Evolutionary conservation across 768 basidiomycete species (phyloP), one percentile per base, ranked within the genome.

Genomic region (Hypholoma sublateritium): DNA sequence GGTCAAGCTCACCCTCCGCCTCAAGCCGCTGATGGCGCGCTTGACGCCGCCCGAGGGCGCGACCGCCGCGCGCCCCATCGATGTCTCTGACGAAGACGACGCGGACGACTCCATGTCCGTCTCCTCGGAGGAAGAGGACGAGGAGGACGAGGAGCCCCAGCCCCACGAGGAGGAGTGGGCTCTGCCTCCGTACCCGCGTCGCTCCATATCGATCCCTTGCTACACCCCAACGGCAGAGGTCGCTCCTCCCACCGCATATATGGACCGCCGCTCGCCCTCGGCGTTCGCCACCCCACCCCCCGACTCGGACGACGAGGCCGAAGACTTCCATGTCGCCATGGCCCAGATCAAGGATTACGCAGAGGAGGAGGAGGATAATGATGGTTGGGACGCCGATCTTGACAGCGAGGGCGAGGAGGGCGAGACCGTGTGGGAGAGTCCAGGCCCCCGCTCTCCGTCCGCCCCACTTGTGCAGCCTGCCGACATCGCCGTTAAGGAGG

Each of bases 271-370:
- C 37, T 86, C 86, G 1, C 81, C 85, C 6, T 86, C 87, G 7
- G 72, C 84, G 2, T 76, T 77, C 44, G 82, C 83, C 12, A 88
- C 89, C 0, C 87, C 84, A 1, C 89, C 89, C 12, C 89, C 89
- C 3, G 87, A 90, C 62, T 88, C 85, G 3, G 84, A 85, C 56
- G 83, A 82, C 58, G 86, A 86, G 53, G 76, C 80, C 34, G 82
- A 84, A 56, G 79, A 81, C 55, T 75, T 69, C 55, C 74, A 77
- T 53, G 67, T 76, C 41, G 70, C 75, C 9, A 77, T 78, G 80
- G 77, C 77, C 1, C 69, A 76, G 57, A 61, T 67, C 28, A 70
- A 74, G 36, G 68, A 70, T 48, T 71, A 74, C 39, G 59, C 70
- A 12, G 69, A 72, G 1, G 72, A 72, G 1, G 72, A 72, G 22